Percentiles rank a stretch among this genome's conserved stretches.
phyloP scores from a whole-genome alignment of 208 protist genomes.

The Lotmaria passim region DNA sequence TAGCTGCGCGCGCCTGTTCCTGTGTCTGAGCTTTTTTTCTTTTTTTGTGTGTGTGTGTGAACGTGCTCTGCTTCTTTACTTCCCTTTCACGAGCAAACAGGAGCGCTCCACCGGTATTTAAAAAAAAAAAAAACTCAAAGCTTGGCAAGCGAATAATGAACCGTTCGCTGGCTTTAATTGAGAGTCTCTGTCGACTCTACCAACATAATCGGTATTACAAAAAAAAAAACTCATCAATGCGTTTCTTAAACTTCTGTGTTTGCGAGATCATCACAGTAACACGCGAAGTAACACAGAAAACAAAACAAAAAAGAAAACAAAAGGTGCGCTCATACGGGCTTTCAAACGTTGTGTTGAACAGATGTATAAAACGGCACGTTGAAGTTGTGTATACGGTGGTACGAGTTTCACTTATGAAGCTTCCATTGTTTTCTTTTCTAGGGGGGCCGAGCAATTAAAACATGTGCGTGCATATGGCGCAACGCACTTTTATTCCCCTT shows the following conservation, averaged over 20 bases:
- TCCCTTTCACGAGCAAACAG: too few relatives aligned
- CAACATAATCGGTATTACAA: not conserved
- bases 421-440: not conserved
- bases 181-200: constrained; percentile 15
- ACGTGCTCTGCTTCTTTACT: too few relatives aligned
- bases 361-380: too few relatives aligned
- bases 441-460: not conserved
- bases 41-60: too few relatives aligned
- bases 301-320: not conserved
- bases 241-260: not conserved
- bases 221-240: not conserved
- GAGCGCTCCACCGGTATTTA: not conserved
- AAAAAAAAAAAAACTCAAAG: not conserved
- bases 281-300: too few relatives aligned
- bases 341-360: too few relatives aligned
- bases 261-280: not conserved
- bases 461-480: constrained; percentile 11
- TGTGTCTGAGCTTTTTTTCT: not conserved
- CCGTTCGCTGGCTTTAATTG: not conserved
- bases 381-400: too few relatives aligned
- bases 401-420: too few relatives aligned
- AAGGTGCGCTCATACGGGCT: not conserved
- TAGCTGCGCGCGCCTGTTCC: not conserved
- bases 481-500: constrained; percentile 5
- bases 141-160: not conserved